Base-by-base conservation (phyloP, 2,329 filamentous ascomycete species). In the Didymella sp. region DNA sequence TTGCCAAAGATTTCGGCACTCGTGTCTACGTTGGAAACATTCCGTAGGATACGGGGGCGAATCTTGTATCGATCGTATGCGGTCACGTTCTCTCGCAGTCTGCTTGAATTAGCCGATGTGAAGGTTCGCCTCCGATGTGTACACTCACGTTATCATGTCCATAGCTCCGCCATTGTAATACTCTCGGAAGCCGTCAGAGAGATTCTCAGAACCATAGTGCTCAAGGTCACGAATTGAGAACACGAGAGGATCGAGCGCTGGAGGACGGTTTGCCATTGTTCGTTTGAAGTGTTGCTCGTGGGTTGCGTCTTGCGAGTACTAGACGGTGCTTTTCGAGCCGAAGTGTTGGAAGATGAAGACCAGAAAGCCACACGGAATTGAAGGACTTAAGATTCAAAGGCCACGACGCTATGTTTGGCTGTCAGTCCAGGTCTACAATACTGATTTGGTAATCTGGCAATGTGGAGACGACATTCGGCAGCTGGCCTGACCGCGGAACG, bases 111-210 rank as follows among this genome's bases (percentile, higher is more conserved):
- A 56, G 53, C 27, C n/a, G 3, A 1, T 30, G 37, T 4, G 24
- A 3, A 1, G 31, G 2, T 15, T 21, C 6, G 8, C 15, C 19
- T 30, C 11, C 7, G 6, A 2, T 4, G 27, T 9, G 6, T 17
- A 11, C 2, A 35, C 58, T 21, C 30, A 60, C 59, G 59, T 59
- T 46, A 59, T 56, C 56, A 61, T 56, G 35, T 61, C 59, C 59
- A 61, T 61, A 7, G 59, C 59, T 7, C 59, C 59, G 21, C 59
- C 59, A 51, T 62, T 60, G 33, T 56, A 61, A 70, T 85, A 86
- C 47, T 85, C 83, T 77, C 56, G 62, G 27, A 76, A 73, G 73
- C 77, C 78, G 19, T 70, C 72, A 1, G 78, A 72, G 30, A 82
- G 69, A 38, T 71, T 77, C 19, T 70, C 70, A 48, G 73, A 74